Base-by-base conservation (phyloP, 2,329 filamentous ascomycete genomes). In the Talaromyces marneffei region DNA sequence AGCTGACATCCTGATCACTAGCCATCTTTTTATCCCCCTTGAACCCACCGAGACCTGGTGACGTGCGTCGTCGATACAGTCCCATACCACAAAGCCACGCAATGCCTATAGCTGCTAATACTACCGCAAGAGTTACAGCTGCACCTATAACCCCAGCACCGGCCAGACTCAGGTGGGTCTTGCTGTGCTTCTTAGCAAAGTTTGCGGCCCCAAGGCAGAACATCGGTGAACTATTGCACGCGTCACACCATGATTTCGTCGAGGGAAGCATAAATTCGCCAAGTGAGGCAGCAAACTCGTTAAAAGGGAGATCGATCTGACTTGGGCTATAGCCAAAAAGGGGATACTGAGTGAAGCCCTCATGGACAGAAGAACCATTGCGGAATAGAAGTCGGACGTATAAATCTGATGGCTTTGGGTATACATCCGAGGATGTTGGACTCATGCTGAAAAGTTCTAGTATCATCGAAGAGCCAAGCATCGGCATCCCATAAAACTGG, bases 61-160 rank as follows among this genome's bases (percentile, higher is more conserved):
- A 71, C 54, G 72, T 77, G 53, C 69, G 72, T 20, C 65, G 67
- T 2, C 78, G 74, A 59, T 78, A 78, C 50, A 81, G 67, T 8
- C 81, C 75, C n/a, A 81, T 59, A 3, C 80, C 79, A 18, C 73
- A 79, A 9, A 81, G 64, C 25, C 75, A 66, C 2, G 67, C 73
- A 55, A 76, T 57, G 0, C 70, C 72, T 40, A 77, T 77, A 23
- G 81, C 50, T 0, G 83, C 48, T 1, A 68, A 77, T 0, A 80
- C 70, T 1, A 81, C 71, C 2, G 68, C 79, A 12, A 86, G 72
- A 1, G 81, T 78, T 18, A 84, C 76, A 27, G 81, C 68, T 0
- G 82, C 83, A 31, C 84, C 84, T 54, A 86, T 80, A n/a, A 82
- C 80, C 6, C 83, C 84, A 3, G 78, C 82, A 20, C 83, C 75